Evolutionary conservation across 169 alveolate species (phyloP).

Genomic region (Babesia ovata): DNA sequence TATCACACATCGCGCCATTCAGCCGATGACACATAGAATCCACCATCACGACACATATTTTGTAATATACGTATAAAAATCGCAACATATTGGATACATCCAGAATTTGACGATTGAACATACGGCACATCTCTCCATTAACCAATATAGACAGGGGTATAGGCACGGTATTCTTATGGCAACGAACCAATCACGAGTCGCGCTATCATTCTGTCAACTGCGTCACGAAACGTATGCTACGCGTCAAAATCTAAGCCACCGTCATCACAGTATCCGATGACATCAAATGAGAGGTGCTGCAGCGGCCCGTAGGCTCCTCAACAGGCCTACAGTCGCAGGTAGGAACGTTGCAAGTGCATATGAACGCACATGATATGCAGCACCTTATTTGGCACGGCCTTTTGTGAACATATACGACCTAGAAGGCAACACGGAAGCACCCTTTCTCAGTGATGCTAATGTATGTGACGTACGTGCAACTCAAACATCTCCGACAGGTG

Average conservation of each 20-base stretch:
- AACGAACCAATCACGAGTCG: too few species aligned
- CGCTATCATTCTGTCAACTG: too few species aligned
- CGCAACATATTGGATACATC: too few species aligned
- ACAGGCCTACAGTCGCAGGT: slow-evolving; percentile 29
- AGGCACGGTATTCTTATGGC: too few species aligned
- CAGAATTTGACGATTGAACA: too few species aligned
- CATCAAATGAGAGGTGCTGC: neutral
- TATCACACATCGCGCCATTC: neutral
- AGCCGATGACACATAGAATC: too few species aligned
- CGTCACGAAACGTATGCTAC: too few species aligned
- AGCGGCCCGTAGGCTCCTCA: slow-evolving; percentile 4
- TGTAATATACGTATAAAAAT: too few species aligned
- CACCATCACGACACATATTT: too few species aligned
- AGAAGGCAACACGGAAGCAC: slow-evolving; percentile 43
- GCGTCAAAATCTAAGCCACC: too few species aligned
- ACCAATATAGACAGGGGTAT: too few species aligned
- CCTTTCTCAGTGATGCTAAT: slow-evolving; percentile 69
- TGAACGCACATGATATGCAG: neutral
- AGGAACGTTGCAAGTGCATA: neutral
- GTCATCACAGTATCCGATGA: neutral
- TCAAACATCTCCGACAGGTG: slow-evolving; percentile 12
- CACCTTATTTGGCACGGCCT: slow-evolving; percentile 79
- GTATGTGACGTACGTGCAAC: slow-evolving; percentile 32
- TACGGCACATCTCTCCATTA: too few species aligned
- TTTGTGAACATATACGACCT: slow-evolving; percentile 72